Evolutionary conservation across 345 rosid genomes (phyloP).

Genomic region (rapeseed (Brassica napus)): Da-Ae NC_063442.1:4210001-4210500

Average conservation of each 20-base stretch:
- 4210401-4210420: slow-evolving; percentile 74
- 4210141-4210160: too few relatives aligned
- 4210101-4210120: too few relatives aligned
- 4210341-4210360: slow-evolving; percentile 72
- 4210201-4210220: too few relatives aligned
- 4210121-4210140: too few relatives aligned
- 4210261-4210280: background rate
- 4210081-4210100: too few relatives aligned
- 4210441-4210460: slow-evolving; percentile 83
- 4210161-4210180: too few relatives aligned
- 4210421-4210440: slow-evolving; percentile 82
- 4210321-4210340: slow-evolving; percentile 59
- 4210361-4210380: slow-evolving; percentile 96
- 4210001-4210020: slow-evolving; percentile 86
- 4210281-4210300: slow-evolving; percentile 82
- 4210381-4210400: slow-evolving; percentile 79
- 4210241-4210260: too few relatives aligned
- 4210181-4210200: too few relatives aligned
- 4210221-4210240: too few relatives aligned
- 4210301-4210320: slow-evolving; percentile 81
- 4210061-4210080: background rate
- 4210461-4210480: slow-evolving; percentile 71
- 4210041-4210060: slow-evolving; percentile 32
- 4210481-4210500: slow-evolving; percentile 77
- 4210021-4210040: slow-evolving; percentile 99